Percentiles rank a stretch among this genome's conserved stretches.
Evolutionary conservation across 176 grass and related monocot genomes (phyloP).

Genomic region (Tillandsia fasciculata): DNA sequence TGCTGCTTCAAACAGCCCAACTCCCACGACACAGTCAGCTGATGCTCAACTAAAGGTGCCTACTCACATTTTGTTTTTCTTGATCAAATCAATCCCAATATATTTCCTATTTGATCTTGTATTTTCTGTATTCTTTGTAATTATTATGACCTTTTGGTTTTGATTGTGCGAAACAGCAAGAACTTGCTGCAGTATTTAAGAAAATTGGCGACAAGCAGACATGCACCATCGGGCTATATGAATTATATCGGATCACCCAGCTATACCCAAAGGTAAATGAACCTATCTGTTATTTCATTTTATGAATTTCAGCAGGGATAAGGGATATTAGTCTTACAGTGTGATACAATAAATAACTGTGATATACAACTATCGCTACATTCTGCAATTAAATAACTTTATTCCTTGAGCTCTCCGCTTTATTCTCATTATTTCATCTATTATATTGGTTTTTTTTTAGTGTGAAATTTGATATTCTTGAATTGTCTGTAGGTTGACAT

Average conservation of each 20-base stretch:
- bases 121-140: not conserved
- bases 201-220: constrained; percentile 99
- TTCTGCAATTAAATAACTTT: no score
- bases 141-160: constrained; percentile 10
- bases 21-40: constrained; percentile 54
- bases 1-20: constrained; percentile 68
- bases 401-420: not conserved
- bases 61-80: not conserved
- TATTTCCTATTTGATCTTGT: not conserved
- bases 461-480: not conserved
- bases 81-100: not conserved
- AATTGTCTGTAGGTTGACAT: constrained; percentile 72
- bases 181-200: constrained; percentile 97
- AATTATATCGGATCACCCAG: constrained; percentile 91
- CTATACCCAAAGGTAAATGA: constrained; percentile 85
- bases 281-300: not conserved
- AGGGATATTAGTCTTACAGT: no score
- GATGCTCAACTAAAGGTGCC: constrained; percentile 94
- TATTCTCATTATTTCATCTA: not conserved
- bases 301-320: no score
- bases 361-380: no score
- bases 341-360: no score
- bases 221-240: constrained; percentile 87
- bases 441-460: constrained; percentile 1
- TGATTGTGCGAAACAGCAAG: constrained; percentile 55